A percentile compares a stretch with the other conserved stretches of the same genome.
Evolutionary conservation across 306 rosid species (phyloP).

Genomic region (Fagus sylvatica): DNA sequence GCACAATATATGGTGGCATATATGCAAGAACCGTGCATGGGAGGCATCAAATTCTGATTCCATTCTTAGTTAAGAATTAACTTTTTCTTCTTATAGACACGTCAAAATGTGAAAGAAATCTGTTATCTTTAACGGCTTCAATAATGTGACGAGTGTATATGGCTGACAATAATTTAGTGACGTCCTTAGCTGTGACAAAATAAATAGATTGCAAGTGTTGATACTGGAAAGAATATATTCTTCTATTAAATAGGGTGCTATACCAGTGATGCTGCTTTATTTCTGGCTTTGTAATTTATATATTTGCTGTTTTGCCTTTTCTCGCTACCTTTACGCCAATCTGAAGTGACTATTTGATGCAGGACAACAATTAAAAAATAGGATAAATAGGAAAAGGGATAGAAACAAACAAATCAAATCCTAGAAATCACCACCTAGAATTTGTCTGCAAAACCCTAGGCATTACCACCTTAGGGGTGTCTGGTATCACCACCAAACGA

Average conservation of each 20-base stretch:
- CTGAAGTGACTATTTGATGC: no score
- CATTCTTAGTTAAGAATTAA: background rate
- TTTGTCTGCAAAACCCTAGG: no score
- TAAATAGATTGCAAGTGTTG: background rate
- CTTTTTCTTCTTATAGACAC: background rate
- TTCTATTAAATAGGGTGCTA: background rate
- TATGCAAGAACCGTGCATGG: background rate
- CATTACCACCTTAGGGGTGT: no score
- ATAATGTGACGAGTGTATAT: background rate
- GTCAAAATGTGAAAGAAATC: background rate
- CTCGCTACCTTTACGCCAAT: background rate
- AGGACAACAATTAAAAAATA: no score
- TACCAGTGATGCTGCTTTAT: background rate
- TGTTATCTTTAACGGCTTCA: background rate
- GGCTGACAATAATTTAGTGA: background rate
- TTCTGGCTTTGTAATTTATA: background rate
- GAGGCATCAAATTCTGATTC: background rate
- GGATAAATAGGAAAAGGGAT: no score
- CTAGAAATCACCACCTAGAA: no score
- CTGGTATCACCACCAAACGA: no score
- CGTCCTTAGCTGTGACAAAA: background rate
- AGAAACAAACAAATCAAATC: no score
- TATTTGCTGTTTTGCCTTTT: background rate
- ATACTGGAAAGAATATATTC: background rate
- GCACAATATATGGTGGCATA: background rate